Evolutionary conservation across 345 rosid species (phyloP), one percentile per base, ranked within the genome.

Genomic region (Reutealis trisperma): DNA sequence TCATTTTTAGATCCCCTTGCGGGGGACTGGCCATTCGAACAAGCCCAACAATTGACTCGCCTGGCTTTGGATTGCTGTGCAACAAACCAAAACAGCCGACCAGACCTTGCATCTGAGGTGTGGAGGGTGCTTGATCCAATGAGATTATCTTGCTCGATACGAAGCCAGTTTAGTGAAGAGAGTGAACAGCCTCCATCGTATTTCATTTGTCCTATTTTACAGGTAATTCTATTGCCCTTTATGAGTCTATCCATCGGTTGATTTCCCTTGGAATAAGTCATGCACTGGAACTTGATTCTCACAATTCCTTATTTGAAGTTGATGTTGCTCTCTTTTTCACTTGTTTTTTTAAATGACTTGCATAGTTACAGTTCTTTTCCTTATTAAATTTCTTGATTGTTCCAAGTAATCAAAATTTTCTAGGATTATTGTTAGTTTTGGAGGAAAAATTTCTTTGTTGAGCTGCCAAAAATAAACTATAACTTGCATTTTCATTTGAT

Each of bases 1-100:
- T 64, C 63, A 64, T 78, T 86, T 25, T 82, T 95, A 85, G 99
- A 95, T 73, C 97, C 93, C 71, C 79, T 89, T 72, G 96, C 98
- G 12, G 99, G 99, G 59, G 96, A 95, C 80, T 95, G 98, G 99
- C 98, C 99, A 2, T 85, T 87, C 87, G 89, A 86, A 78, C 92
- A 87, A 84, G 98, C 96, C 10, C 86, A 90, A 83, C 96, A 89
- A 83, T 81, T 95, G 84, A 83, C 96, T 82, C 84, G 83, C 74
- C 76, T 93, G 82, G 97, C 94, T 57, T 79, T 93, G 83, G 86
- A 94, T 78, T 93, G 99, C 79, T 93, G 98, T 70, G 91, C 90
- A 80, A 14, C 77, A 87, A 85, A 77, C 70, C 73, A 88, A 21
- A 88, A 80, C 80, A 79, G 77, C 75, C 90, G 98, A 72, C 98